A percentile compares a stretch with the other conserved stretches of the same genome.
Conservation (phyloP, 192 early-diverging fungal species). For the Podila epicladia region DNA sequence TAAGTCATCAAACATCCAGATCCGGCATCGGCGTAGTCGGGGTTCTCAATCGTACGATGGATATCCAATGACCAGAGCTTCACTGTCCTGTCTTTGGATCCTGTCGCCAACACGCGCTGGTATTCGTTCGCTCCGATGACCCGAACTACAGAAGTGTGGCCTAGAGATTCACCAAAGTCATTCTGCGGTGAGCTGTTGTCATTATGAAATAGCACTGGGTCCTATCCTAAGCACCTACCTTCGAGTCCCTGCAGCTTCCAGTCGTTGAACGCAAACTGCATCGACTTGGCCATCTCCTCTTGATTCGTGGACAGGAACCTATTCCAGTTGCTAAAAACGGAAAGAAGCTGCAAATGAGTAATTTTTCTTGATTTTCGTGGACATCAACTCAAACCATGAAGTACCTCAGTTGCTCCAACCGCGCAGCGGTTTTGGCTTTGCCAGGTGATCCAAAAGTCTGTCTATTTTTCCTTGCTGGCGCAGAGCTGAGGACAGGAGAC, state of each 20-base stretch:
- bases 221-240: constrained; percentile 22
- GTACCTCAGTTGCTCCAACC: constrained; percentile 45
- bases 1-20: constrained; percentile 63
- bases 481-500: constrained; percentile 31
- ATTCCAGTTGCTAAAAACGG: constrained; percentile 63
- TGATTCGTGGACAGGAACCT: constrained; percentile 68
- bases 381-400: not conserved
- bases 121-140: constrained; percentile 64
- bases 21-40: constrained; percentile 56
- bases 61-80: constrained; percentile 73
- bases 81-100: constrained; percentile 68
- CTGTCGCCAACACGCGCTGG: constrained; percentile 62
- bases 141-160: constrained; percentile 61
- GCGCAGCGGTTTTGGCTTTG: constrained; percentile 37
- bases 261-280: constrained; percentile 74
- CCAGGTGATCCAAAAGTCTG: constrained; percentile 48
- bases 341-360: not conserved
- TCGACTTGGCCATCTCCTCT: constrained; percentile 72
- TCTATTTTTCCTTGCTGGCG: constrained; percentile 27
- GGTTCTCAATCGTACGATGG: constrained; percentile 64
- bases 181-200: too few species aligned
- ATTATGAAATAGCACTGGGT: too few species aligned
- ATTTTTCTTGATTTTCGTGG: not conserved
- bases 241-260: constrained; percentile 66
- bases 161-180: constrained; percentile 17